These are phyloP conservation scores for Malus hybrid DNA, from an alignment of 331 rosid genomes.

Conservation along the genomic window DNA sequence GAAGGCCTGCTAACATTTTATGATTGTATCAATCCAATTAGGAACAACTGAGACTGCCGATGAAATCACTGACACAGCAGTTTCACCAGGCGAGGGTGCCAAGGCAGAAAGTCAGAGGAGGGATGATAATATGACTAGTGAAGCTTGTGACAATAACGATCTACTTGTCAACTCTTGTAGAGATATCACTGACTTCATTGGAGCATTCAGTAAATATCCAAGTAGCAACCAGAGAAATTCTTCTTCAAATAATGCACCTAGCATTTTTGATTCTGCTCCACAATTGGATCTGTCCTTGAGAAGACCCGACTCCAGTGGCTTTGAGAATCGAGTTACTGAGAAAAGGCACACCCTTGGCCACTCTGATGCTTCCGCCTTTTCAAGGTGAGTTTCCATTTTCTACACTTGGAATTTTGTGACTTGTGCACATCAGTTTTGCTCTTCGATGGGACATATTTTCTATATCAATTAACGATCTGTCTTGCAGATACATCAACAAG, in stretches of 20 bases:
- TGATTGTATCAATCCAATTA: slow-evolving; percentile 13
- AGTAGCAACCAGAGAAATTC: slow-evolving; percentile 31
- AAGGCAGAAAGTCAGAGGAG: slow-evolving; percentile 31
- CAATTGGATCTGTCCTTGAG: slow-evolving; percentile 82
- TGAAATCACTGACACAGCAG: slow-evolving; percentile 34
- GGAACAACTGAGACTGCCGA: slow-evolving; percentile 32
- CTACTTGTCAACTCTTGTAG: slow-evolving; percentile 39
- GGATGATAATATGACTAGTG: slow-evolving; percentile 32
- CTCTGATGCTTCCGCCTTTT: slow-evolving; percentile 81
- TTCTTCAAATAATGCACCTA: slow-evolving; percentile 38
- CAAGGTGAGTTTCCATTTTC: slow-evolving; percentile 42
- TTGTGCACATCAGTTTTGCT: not conserved
- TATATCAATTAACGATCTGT: slow-evolving; percentile 12
- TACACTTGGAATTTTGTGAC: not conserved
- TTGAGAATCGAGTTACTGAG: slow-evolving; percentile 43
- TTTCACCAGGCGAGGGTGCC: slow-evolving; percentile 29
- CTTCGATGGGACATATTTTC: slow-evolving; percentile 3
- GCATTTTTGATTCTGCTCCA: slow-evolving; percentile 44
- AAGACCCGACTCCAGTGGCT: slow-evolving; percentile 46
- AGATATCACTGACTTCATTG: slow-evolving; percentile 63
- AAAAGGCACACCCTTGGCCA: slow-evolving; percentile 58
- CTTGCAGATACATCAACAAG: slow-evolving; percentile 70
- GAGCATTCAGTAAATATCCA: slow-evolving; percentile 41
- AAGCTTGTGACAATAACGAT: slow-evolving; percentile 50
- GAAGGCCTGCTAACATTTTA: slow-evolving; percentile 21